A percentile compares a stretch with the other conserved stretches of the same genome.
phyloP scores from a whole-genome alignment of 768 basidiomycete genomes.

The Leccinum barrowsii region DNA sequence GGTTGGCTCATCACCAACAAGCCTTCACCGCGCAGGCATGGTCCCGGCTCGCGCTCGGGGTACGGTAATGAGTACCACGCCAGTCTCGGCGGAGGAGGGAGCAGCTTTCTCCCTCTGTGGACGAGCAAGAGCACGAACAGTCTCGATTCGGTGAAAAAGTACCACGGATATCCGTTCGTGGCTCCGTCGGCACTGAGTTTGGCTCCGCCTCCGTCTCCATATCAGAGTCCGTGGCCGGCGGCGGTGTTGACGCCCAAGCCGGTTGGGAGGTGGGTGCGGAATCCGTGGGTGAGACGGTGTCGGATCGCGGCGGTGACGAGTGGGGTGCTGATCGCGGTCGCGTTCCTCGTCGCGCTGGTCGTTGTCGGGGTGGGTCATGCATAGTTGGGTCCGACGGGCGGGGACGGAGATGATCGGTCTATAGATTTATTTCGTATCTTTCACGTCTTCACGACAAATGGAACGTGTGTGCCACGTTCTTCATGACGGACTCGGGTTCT shows the following conservation, averaged over 20 bases:
- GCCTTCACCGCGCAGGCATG: conserved; percentile 13
- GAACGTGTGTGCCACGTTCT: neutral
- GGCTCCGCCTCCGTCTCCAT: conserved; percentile 26
- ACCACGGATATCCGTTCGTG: conserved; percentile 56
- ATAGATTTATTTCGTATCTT: neutral
- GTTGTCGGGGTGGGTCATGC: conserved; percentile 20
- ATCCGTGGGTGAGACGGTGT: conserved; percentile 43
- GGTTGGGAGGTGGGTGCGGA: conserved; percentile 17
- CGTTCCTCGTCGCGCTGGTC: conserved; percentile 50
- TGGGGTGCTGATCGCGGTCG: conserved; percentile 45
- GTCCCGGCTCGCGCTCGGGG: neutral
- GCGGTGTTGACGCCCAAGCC: conserved; percentile 21
- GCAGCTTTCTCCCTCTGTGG: conserved; percentile 30
- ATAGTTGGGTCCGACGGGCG: neutral
- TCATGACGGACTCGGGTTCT: neutral
- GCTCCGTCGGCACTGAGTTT: conserved; percentile 42
- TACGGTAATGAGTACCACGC: conserved; percentile 17
- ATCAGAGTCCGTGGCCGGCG: conserved; percentile 18
- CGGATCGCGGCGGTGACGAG: conserved; percentile 61
- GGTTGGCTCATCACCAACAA: conserved; percentile 56
- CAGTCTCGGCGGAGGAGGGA: conserved; percentile 40
- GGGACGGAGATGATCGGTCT: neutral
- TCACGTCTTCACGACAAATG: neutral
- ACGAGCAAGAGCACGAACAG: conserved; percentile 40
- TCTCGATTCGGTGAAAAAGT: conserved; percentile 44